A percentile compares a stretch with the other conserved stretches of the same genome.
phyloP scores from a whole-genome alignment of 2,329 filamentous ascomycete genomes.

The Elsinoe fawcettii region DNA sequence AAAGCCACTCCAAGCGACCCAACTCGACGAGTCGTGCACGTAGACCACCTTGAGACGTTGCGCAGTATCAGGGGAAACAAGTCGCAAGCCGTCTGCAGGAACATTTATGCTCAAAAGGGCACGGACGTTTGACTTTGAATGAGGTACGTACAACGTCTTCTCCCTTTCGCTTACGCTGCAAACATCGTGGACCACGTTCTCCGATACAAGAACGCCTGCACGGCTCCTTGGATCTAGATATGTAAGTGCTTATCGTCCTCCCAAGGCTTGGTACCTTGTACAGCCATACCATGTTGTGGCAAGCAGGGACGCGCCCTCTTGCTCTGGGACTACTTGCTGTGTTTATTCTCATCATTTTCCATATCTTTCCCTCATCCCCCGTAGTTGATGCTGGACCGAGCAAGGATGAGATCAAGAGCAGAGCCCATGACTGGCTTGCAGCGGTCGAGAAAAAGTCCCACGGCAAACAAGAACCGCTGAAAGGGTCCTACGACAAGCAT shows the following conservation, averaged over 20 bases:
- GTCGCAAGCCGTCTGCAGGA: neutral
- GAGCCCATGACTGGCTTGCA: neutral
- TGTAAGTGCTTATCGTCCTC: neutral
- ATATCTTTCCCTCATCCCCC: neutral
- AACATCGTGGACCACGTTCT: neutral
- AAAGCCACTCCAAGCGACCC: too few relatives aligned
- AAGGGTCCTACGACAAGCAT: neutral
- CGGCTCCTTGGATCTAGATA: neutral
- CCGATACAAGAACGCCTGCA: neutral
- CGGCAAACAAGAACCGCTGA: neutral
- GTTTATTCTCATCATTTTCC: neutral
- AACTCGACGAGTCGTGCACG: too few relatives aligned
- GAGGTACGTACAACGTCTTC: neutral
- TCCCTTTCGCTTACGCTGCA: slow-evolving; percentile 5
- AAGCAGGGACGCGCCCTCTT: neutral
- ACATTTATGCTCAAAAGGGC: neutral
- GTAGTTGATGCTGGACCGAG: neutral
- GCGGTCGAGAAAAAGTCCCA: neutral
- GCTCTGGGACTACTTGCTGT: neutral
- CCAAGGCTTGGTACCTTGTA: neutral
- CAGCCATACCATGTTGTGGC: neutral
- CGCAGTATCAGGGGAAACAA: too few relatives aligned
- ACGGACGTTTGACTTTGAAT: neutral
- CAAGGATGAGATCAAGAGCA: neutral
- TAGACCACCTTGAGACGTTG: too few relatives aligned